phyloP scores from a whole-genome alignment of 257 asterid genomes.

The Fraxinus cuspidata region DNA sequence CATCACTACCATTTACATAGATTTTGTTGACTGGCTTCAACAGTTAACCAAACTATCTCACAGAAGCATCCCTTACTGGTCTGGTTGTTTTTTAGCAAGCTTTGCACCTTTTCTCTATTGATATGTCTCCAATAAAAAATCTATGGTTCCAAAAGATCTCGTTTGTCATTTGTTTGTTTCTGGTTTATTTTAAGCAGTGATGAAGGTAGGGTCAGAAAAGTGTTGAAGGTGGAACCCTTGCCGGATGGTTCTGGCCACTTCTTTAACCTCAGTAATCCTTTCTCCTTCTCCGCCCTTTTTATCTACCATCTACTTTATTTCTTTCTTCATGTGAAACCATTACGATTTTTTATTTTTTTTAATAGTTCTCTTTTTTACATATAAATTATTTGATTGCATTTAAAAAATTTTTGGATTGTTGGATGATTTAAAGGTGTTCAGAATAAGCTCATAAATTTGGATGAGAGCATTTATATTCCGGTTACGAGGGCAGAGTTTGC shows the following conservation, averaged over 20 bases:
- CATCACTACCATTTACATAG: background rate
- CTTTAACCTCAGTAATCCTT: slow-evolving; percentile 79
- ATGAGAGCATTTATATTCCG: slow-evolving; percentile 86
- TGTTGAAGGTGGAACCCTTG: slow-evolving; percentile 92
- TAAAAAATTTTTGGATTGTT: slow-evolving; percentile 20
- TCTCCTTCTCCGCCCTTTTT: slow-evolving; percentile 25
- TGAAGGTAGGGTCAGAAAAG: slow-evolving; percentile 94
- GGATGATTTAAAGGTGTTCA: slow-evolving; percentile 73
- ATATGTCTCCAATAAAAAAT: background rate
- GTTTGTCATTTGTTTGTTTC: background rate
- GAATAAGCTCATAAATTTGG: slow-evolving; percentile 81
- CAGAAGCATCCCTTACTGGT: background rate
- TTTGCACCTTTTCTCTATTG: background rate
- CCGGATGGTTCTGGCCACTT: slow-evolving; percentile 99
- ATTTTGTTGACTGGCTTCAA: background rate
- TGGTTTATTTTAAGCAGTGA: slow-evolving; percentile 60
- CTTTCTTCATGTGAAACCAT: slow-evolving; percentile 1
- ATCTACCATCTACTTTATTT: background rate
- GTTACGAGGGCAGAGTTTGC: slow-evolving; percentile 84
- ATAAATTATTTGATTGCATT: background rate
- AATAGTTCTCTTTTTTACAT: background rate
- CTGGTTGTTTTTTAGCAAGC: background rate
- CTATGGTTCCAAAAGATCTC: background rate
- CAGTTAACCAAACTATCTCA: background rate
- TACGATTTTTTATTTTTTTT: background rate